These are phyloP conservation scores for Cyberlindnera sargentensis DNA, from an alignment of 805 yeast species.

Conservation along the genomic window DNA sequence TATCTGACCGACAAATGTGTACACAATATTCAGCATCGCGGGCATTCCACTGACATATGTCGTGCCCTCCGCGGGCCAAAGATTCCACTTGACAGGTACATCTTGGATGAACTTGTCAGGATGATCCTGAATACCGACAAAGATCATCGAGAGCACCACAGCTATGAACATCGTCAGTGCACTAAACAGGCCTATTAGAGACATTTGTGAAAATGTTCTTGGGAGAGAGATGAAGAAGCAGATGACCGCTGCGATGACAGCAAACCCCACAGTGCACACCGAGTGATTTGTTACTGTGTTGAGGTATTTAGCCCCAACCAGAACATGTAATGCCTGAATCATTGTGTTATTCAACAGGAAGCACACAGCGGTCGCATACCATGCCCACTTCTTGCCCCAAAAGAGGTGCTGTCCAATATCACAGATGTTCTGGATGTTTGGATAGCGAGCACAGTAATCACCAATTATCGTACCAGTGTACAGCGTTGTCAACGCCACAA, in stretches of 20 bases:
- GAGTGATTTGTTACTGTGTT: slow-evolving; percentile 46
- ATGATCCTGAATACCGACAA: slow-evolving; percentile 46
- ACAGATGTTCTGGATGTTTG: slow-evolving; percentile 44
- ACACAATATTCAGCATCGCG: slow-evolving; percentile 52
- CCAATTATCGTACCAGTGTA: slow-evolving; percentile 51
- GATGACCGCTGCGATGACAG: slow-evolving; percentile 40
- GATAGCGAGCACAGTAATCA: slow-evolving; percentile 48
- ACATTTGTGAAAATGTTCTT: slow-evolving; percentile 47
- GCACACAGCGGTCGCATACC: slow-evolving; percentile 51
- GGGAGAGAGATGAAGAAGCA: slow-evolving; percentile 50
- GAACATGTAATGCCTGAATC: slow-evolving; percentile 52
- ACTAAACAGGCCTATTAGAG: slow-evolving; percentile 43
- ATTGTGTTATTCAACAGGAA: slow-evolving; percentile 49
- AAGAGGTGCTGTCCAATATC: slow-evolving; percentile 54
- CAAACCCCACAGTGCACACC: slow-evolving; percentile 45
- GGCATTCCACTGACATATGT: slow-evolving; percentile 46
- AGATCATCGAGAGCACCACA: slow-evolving; percentile 43
- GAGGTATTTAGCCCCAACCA: slow-evolving; percentile 53
- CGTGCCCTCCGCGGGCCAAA: slow-evolving; percentile 49
- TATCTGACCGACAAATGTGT: slow-evolving; percentile 59
- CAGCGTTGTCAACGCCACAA: slow-evolving; percentile 42
- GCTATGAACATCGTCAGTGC: slow-evolving; percentile 54
- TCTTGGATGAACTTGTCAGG: slow-evolving; percentile 35
- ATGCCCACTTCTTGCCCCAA: slow-evolving; percentile 43
- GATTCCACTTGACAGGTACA: slow-evolving; percentile 35